Evolutionary conservation across 352 stramenopile genomes (phyloP), one percentile per base, ranked within the genome.

Genomic region (Saprolegnia parasitica): DNA sequence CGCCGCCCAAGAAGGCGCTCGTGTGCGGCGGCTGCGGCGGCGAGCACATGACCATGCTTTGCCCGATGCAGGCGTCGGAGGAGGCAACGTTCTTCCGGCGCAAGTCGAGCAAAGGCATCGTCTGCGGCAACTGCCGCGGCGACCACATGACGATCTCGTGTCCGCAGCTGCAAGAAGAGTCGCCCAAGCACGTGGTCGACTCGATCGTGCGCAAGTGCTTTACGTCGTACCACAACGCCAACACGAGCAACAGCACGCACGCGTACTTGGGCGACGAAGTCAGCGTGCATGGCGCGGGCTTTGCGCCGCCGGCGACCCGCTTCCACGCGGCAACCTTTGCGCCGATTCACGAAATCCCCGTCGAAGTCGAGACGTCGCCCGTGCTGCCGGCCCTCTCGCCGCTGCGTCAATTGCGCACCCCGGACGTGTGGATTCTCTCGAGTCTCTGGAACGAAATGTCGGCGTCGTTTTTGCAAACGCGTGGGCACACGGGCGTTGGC

Each of bases 191-290:
- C 50, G 62, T 63, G 32, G 81, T 91, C 11, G 86, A 91, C 64
- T 91, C 84, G 35, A 79, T 89, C 56, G 74, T 94, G n/a, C 83
- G 86, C 54, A 94, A 93, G 68, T 90, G 81, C 71, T 94, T 89
- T 65, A 94, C 86, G 39, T 92, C 83, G 9, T 87, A 92, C 47
- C 86, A 94, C 74, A 94, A 94, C 65, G 83, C 89, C 73, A 91
- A 91, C 61, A 75, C 89, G 55, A 81, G 81, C 20, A 94, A 94
- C 74, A 93, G 84, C 67, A 91, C 86, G 5, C 84, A 91, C 56
- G 83, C 86, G 6, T 94, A 93, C 73, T 45, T 94, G 58, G 86
- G 86, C 9, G 86, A 94, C 49, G 86, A 94, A 79, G 84, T 90
- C n/a, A 93, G 84, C 73, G 84, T 94, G 32, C 83, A 82, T 9